These are phyloP conservation scores for Tuber aestivum DNA, from an alignment of 495 filamentous ascomycete species.

Conservation along the genomic window DNA sequence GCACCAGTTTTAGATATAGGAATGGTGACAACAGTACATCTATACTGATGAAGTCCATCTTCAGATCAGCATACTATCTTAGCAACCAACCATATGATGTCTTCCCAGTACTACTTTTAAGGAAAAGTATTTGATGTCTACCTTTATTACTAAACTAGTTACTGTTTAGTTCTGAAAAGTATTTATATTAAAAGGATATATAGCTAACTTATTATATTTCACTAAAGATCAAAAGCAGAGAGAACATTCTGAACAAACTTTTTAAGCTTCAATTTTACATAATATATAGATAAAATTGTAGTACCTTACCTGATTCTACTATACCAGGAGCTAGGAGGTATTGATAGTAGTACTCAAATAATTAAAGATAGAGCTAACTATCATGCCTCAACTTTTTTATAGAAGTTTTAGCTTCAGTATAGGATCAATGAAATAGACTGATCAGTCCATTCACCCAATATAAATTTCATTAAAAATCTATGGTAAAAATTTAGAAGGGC, in stretches of 20 bases:
- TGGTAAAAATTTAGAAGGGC: constrained; percentile 1
- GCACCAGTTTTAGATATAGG: too few species aligned
- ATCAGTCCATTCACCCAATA: not conserved
- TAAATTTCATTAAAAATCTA: constrained; percentile 8
- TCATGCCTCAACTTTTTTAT: constrained; percentile 5
- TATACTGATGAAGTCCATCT: too few species aligned
- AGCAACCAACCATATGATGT: too few species aligned
- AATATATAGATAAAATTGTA: constrained; percentile 8
- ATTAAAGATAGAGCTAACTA: constrained; percentile 2
- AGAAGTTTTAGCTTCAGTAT: not conserved
- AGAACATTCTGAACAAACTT: not conserved
- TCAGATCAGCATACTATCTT: too few species aligned
- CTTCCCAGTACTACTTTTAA: too few species aligned
- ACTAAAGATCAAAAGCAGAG: constrained; percentile 2
- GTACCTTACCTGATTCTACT: constrained; percentile 7
- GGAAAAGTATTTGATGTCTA: too few species aligned
- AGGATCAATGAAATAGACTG: constrained; percentile 5
- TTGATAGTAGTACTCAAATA: constrained; percentile 1
- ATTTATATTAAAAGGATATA: not conserved
- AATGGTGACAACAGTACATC: too few species aligned
- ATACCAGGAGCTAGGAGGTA: not conserved
- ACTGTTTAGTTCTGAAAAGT: too few species aligned
- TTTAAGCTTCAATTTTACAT: not conserved
- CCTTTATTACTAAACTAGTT: too few species aligned
- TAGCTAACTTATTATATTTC: constrained; percentile 2